Evolutionary conservation across 192 early-diverging fungal genomes (phyloP), one percentile per base, ranked within the genome.

Genomic region (Neocallimastix lanati): DNA sequence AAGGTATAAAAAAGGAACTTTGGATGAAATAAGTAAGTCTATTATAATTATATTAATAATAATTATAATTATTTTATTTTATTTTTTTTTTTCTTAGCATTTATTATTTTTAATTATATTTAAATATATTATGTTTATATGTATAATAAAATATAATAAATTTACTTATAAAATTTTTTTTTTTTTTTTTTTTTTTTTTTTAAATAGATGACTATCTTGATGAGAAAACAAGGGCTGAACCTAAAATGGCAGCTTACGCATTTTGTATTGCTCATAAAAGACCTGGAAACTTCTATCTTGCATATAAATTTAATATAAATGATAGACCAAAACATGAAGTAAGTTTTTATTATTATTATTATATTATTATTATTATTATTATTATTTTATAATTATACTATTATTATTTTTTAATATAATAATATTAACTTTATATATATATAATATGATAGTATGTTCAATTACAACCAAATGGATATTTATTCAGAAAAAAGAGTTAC

Each of bases 381-480:
- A 90, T 91, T 7, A 83, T 85, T n/a, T 86, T 86, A 28, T 84
- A 87, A 25, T 86, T 90, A 37, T 86, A 85, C 77, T 88, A 92
- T 37, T 93, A 93, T 28, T 77, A n/a, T n/a, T n/a, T n/a, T n/a
- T n/a, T n/a, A n/a, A n/a, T n/a, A n/a, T n/a, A n/a, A n/a, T n/a
- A n/a, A n/a, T n/a, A n/a, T n/a, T n/a, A n/a, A n/a, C n/a, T n/a
- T n/a, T n/a, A n/a, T n/a, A n/a, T n/a, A n/a, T n/a, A n/a, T n/a
- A n/a, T n/a, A n/a, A n/a, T n/a, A n/a, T 12, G 9, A 33, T 33
- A 33, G 86, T 88, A 89, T 33, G 89, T 95, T 37, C 86, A 90
- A 29, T 93, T 96, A 25, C 85, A 89, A 80, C 94, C 94, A 9
- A 90, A 92, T 50, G 91, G 91, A 28, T 97, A 90, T 81, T 82